Base-by-base conservation (phyloP, 495 filamentous ascomycete genomes). In the Rhizodiscina lignyota region DNA sequence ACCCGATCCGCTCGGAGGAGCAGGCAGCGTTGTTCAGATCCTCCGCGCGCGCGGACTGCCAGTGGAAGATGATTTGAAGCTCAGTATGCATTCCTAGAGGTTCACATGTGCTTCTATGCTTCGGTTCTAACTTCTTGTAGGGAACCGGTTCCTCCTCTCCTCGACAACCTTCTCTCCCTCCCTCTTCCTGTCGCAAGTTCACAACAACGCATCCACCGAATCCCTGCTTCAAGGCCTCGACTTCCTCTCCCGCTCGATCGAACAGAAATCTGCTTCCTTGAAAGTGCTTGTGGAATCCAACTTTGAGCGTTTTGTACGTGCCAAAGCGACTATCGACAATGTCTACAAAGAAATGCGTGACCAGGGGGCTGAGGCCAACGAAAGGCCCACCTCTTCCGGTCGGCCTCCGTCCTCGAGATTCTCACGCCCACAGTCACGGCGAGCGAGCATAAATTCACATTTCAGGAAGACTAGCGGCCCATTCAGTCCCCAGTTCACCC, bases 291-390 rank as follows among this genome's bases (percentile, higher is more conserved):
- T 97, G 18, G 89, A 97, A 55, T 83, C 79, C 20, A 96, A 97
- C 49, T 97, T 97, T 48, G 91, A 97, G 58, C 77, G 85, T 21
- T 97, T 97, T 56, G 87, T 97, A 21, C 74, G 79, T 8, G 89
- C 91, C 4, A 97, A 97, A 52, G 79, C 83, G 2, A 94, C 85
- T 4, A 96, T 97, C 42, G 89, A 97, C 58, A 85, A 85, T 61
- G 89, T 97, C 24, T 97, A 97, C 56, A 85, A 71, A 23, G 91
- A 96, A 56, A 96, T 97, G 89, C 83, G 85, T 34, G 83, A 81
- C 35, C 78, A 83, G 46, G 83, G 83, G 2, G 66, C 58, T 4
- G 72, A 79, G 21, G 30, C 23, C 10, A 4, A 6, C 4, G 32
- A 26, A 23, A 43, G 61, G 8, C 41, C 49, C 2, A 6, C 10